Percentiles rank a stretch among this genome's conserved stretches.
Conservation (phyloP, 805 yeast genomes). For the Barnettozyma populi region DNA sequence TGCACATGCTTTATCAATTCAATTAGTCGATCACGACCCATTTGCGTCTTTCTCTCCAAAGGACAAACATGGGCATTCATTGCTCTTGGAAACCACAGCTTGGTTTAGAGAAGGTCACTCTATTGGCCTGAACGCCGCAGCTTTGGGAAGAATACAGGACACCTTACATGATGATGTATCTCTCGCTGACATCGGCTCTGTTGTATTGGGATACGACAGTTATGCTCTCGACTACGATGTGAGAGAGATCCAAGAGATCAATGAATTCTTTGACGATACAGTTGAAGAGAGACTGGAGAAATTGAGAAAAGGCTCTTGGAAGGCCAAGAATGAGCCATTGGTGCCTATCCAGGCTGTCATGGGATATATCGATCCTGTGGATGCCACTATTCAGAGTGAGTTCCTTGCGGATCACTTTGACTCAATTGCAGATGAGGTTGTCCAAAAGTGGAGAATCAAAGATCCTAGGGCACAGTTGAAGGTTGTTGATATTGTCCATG, state of each 20-base stretch:
- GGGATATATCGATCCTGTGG: background rate
- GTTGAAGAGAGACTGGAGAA: background rate
- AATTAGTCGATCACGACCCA: background rate
- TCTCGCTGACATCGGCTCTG: background rate
- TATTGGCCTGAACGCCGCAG: background rate
- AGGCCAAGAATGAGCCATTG: background rate
- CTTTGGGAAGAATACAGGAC: background rate
- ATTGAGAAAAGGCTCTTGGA: background rate
- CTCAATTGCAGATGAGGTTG: background rate
- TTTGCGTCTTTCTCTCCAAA: background rate
- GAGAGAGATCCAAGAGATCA: background rate
- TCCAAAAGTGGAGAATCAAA: background rate
- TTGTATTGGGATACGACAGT: slow-evolving; percentile 14
- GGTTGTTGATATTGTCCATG: slow-evolving; percentile 1
- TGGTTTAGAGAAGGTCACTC: background rate
- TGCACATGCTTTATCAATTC: background rate
- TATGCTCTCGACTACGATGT: slow-evolving; percentile 1
- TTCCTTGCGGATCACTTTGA: slow-evolving; percentile 1
- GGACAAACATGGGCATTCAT: background rate
- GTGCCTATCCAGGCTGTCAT: slow-evolving; percentile 1
- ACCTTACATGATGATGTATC: background rate
- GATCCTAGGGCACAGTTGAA: background rate
- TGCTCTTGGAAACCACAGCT: background rate
- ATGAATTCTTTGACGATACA: background rate
- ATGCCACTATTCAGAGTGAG: background rate